Evolutionary conservation across 2,329 filamentous ascomycete species (phyloP).

Genomic region (Pestalotiopsis sp.): DNA sequence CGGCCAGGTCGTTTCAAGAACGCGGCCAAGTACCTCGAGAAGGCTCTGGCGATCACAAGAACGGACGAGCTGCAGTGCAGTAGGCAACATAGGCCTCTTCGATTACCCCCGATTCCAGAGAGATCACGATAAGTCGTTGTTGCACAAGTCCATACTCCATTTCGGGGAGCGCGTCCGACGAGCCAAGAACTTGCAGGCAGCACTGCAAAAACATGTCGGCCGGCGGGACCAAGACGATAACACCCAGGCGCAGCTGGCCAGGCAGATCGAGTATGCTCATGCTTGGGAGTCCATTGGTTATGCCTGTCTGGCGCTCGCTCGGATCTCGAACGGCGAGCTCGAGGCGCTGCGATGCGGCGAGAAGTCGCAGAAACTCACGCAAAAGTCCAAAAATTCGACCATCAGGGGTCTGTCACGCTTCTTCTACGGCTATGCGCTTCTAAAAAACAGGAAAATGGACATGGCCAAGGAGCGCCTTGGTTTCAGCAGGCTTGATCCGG

Average conservation of each 20-base stretch:
- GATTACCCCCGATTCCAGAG: not conserved
- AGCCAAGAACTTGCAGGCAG: not conserved
- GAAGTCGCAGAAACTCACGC: not conserved
- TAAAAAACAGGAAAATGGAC: not conserved
- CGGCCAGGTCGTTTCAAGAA: not conserved
- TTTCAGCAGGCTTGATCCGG: not conserved
- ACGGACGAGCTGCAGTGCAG: not conserved
- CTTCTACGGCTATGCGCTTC: not conserved
- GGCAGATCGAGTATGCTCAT: not conserved
- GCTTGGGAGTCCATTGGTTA: not conserved
- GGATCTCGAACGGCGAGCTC: not conserved
- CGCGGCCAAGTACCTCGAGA: not conserved
- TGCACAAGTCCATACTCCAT: not conserved
- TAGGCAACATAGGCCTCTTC: not conserved
- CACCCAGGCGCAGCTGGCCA: not conserved
- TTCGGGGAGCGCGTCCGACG: not conserved
- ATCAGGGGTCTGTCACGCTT: not conserved
- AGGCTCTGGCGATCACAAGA: not conserved
- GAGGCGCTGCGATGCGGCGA: not conserved
- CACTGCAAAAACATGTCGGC: not conserved
- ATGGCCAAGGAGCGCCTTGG: not conserved
- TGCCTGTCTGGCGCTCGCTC: not conserved
- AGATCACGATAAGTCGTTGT: not conserved
- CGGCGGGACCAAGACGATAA: not conserved
- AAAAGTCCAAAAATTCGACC: not conserved